Evolutionary conservation across 345 rosid genomes (phyloP).

Genomic region (Streptanthus diversifolius): DNA sequence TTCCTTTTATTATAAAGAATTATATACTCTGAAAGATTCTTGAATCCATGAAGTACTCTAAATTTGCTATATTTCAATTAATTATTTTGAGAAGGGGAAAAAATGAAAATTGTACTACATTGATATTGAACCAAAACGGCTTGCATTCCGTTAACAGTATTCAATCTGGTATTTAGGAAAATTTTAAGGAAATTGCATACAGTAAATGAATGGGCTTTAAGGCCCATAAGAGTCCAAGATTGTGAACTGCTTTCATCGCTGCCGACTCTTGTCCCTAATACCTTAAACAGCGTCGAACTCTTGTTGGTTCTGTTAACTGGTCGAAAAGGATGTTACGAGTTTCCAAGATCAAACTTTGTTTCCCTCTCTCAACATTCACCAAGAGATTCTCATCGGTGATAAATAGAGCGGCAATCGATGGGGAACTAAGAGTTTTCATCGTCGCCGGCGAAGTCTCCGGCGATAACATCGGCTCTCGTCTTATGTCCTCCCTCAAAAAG

Average conservation of each 20-base stretch:
- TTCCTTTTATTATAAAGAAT: too few relatives aligned
- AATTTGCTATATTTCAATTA: too few relatives aligned
- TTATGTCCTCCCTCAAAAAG: slow-evolving; percentile 67
- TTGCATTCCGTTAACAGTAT: too few relatives aligned
- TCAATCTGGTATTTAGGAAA: too few relatives aligned
- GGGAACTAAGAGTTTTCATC: slow-evolving; percentile 75
- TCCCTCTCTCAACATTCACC: slow-evolving; percentile 8
- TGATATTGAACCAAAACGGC: too few relatives aligned
- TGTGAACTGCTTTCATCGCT: neutral
- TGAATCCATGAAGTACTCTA: too few relatives aligned
- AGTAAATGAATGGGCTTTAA: slow-evolving; percentile 7
- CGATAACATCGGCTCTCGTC: slow-evolving; percentile 78
- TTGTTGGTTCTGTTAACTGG: neutral
- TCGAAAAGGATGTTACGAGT: neutral
- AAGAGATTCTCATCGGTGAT: slow-evolving; percentile 37
- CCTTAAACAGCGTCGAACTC: neutral
- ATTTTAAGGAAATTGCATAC: too few relatives aligned
- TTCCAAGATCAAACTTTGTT: slow-evolving; percentile 4
- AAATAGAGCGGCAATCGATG: slow-evolving; percentile 54
- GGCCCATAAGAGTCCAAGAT: neutral
- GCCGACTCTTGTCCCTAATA: neutral
- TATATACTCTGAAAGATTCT: too few relatives aligned
- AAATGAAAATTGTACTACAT: too few relatives aligned
- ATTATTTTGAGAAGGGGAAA: too few relatives aligned
- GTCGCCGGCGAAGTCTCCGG: slow-evolving; percentile 95